Percentiles rank a stretch among this genome's conserved stretches.
These are phyloP conservation scores for Oryza glaberrima DNA, from an alignment of 176 grass and related monocot genomes.

Conservation along the genomic window DNA sequence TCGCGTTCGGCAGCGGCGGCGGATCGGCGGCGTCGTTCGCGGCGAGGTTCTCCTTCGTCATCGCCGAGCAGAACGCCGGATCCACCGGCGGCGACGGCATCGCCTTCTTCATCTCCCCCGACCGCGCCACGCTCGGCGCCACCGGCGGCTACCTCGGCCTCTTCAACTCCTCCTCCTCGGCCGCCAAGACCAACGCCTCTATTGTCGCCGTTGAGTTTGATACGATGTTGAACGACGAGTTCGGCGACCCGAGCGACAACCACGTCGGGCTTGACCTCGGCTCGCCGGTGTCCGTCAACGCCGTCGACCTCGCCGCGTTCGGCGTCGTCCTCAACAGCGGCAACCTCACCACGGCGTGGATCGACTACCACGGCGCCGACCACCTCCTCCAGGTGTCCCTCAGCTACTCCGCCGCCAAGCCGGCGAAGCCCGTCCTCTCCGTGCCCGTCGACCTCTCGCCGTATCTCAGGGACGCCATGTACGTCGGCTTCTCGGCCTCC, in stretches of 20 bases:
- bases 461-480: slow-evolving; percentile 62
- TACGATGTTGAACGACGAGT: slow-evolving; percentile 60
- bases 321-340: slow-evolving; percentile 69
- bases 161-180: slow-evolving; percentile 51
- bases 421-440: slow-evolving; percentile 50
- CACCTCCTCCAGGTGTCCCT: slow-evolving; percentile 63
- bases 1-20: slow-evolving; percentile 33
- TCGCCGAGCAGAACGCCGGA: slow-evolving; percentile 56
- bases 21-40: slow-evolving; percentile 59
- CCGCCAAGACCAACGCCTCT: neutral
- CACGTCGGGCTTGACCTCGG: slow-evolving; percentile 80
- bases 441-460: slow-evolving; percentile 52
- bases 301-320: slow-evolving; percentile 46
- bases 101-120: slow-evolving; percentile 79
- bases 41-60: slow-evolving; percentile 78
- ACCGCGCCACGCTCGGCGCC: slow-evolving; percentile 57
- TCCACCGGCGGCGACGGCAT: slow-evolving; percentile 73
- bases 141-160: slow-evolving; percentile 83
- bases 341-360: slow-evolving; percentile 72
- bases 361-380: slow-evolving; percentile 57
- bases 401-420: slow-evolving; percentile 46
- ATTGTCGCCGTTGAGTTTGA: slow-evolving; percentile 79
- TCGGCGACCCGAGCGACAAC: slow-evolving; percentile 66
- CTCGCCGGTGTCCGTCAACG: slow-evolving; percentile 41
- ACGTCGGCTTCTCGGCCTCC: slow-evolving; percentile 86